Conservation (phyloP, 768 basidiomycete species). For the Lactarius quietus region DNA sequence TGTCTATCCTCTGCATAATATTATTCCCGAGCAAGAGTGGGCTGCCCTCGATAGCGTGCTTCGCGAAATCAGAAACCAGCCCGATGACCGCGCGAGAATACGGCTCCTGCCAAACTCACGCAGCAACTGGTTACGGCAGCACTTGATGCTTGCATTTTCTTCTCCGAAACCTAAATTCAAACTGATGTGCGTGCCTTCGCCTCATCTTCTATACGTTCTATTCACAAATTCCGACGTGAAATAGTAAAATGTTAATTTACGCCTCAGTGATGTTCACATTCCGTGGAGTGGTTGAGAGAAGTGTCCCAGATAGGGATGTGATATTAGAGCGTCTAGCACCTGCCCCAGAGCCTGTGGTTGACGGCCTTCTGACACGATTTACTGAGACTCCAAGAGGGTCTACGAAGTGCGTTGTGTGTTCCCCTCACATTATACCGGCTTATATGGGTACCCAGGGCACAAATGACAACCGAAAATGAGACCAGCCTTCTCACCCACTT, state of each 20-base stretch:
- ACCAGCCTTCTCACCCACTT: constrained; percentile 73
- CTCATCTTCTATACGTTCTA: not conserved
- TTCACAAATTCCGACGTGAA: not conserved
- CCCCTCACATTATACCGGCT: not conserved
- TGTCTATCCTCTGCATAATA: constrained; percentile 64
- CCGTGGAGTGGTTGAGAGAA: constrained; percentile 40
- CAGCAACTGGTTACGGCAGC: constrained; percentile 70
- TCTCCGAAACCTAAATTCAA: constrained; percentile 52
- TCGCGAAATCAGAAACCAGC: constrained; percentile 52
- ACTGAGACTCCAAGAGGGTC: constrained; percentile 71
- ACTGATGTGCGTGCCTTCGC: constrained; percentile 47
- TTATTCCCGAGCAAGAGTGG: constrained; percentile 82
- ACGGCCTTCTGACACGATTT: constrained; percentile 74
- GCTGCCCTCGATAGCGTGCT: constrained; percentile 51
- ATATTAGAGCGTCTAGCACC: constrained; percentile 53
- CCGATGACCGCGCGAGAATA: constrained; percentile 45
- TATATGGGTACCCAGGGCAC: constrained; percentile 24
- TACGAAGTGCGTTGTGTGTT: constrained; percentile 47
- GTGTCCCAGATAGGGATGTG: constrained; percentile 46
- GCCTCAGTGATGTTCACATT: constrained; percentile 81
- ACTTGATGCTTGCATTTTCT: constrained; percentile 44
- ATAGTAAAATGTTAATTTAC: constrained; percentile 73
- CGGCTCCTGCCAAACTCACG: constrained; percentile 58
- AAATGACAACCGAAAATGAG: constrained; percentile 64
- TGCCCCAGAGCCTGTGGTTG: constrained; percentile 63